These are phyloP conservation scores for Candida incommunis DNA, from an alignment of 805 yeast genomes.

Conservation along the genomic window DNA sequence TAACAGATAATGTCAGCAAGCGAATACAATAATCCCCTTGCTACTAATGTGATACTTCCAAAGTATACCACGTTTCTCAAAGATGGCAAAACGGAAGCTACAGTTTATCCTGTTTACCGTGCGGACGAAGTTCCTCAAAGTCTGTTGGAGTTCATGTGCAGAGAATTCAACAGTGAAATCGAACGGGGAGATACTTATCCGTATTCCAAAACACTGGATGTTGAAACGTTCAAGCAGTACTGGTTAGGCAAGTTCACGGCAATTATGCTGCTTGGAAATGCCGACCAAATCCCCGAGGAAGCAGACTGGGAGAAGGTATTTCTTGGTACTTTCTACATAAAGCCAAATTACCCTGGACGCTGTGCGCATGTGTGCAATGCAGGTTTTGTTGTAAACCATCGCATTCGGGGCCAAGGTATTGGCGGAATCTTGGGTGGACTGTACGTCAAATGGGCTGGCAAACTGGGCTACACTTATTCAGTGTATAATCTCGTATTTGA, in stretches of 20 bases:
- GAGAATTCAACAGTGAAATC: slow-evolving; percentile 49
- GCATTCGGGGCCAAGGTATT: slow-evolving; percentile 48
- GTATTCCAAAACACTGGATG: slow-evolving; percentile 19
- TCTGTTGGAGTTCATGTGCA: slow-evolving; percentile 32
- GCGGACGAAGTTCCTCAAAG: slow-evolving; percentile 34
- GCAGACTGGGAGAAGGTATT: slow-evolving; percentile 33
- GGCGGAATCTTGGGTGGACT: slow-evolving; percentile 58
- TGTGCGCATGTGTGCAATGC: slow-evolving; percentile 82
- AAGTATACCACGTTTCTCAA: slow-evolving; percentile 17
- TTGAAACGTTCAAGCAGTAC: slow-evolving; percentile 41
- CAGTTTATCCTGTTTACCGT: slow-evolving; percentile 46
- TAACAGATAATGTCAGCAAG: too few species aligned
- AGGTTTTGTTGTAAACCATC: slow-evolving; percentile 59
- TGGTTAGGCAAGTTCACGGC: slow-evolving; percentile 61
- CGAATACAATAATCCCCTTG: not conserved
- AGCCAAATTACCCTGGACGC: slow-evolving; percentile 78
- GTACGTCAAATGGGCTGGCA: slow-evolving; percentile 61
- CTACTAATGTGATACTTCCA: not conserved
- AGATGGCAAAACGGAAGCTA: slow-evolving; percentile 34
- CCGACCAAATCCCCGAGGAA: slow-evolving; percentile 11
- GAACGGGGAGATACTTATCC: slow-evolving; percentile 73
- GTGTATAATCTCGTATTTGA: slow-evolving; percentile 82
- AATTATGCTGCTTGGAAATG: slow-evolving; percentile 37
- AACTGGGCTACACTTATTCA: slow-evolving; percentile 65
- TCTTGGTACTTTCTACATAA: slow-evolving; percentile 66